These are phyloP conservation scores for Nelumbo lutea DNA, from an alignment of 164 flowering plant species.

Conservation along the genomic window DNA sequence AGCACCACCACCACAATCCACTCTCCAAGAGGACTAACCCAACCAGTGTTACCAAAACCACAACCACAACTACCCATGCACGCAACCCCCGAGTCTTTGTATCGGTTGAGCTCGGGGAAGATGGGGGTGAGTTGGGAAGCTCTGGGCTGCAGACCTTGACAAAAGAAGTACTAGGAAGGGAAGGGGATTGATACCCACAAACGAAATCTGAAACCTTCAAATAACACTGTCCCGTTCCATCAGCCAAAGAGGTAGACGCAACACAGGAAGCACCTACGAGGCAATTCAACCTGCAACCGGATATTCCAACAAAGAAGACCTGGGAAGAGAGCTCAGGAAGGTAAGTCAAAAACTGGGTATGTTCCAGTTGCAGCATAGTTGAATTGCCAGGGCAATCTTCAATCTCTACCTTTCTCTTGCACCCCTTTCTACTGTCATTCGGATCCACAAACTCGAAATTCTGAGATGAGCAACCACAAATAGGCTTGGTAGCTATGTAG, in stretches of 20 bases:
- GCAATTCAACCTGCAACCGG: slow-evolving; percentile 60
- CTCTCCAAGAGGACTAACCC: slow-evolving; percentile 18
- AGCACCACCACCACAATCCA: slow-evolving; percentile 31
- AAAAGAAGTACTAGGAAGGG: slow-evolving; percentile 67
- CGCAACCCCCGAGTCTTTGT: slow-evolving; percentile 3
- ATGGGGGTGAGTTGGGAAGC: slow-evolving; percentile 27
- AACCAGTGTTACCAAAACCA: slow-evolving; percentile 17
- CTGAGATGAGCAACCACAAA: slow-evolving; percentile 68
- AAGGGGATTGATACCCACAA: slow-evolving; percentile 63
- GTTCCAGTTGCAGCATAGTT: slow-evolving; percentile 47
- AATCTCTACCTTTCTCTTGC: slow-evolving; percentile 65
- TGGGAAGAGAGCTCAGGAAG: slow-evolving; percentile 44
- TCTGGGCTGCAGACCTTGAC: slow-evolving; percentile 65
- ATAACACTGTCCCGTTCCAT: slow-evolving; percentile 73
- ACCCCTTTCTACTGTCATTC: slow-evolving; percentile 57
- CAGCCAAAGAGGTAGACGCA: slow-evolving; percentile 60
- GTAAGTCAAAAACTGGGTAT: slow-evolving; percentile 57
- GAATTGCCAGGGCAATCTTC: slow-evolving; percentile 42
- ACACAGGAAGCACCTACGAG: slow-evolving; percentile 41
- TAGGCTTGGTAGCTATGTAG: slow-evolving; percentile 50
- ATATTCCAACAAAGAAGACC: slow-evolving; percentile 34
- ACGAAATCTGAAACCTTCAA: slow-evolving; percentile 38
- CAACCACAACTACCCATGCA: slow-evolving; percentile 17
- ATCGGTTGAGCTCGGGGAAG: neutral
- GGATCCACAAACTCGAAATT: slow-evolving; percentile 64